phyloP scores from a whole-genome alignment of 495 filamentous ascomycete species.

The Penicillium turbatum region DNA sequence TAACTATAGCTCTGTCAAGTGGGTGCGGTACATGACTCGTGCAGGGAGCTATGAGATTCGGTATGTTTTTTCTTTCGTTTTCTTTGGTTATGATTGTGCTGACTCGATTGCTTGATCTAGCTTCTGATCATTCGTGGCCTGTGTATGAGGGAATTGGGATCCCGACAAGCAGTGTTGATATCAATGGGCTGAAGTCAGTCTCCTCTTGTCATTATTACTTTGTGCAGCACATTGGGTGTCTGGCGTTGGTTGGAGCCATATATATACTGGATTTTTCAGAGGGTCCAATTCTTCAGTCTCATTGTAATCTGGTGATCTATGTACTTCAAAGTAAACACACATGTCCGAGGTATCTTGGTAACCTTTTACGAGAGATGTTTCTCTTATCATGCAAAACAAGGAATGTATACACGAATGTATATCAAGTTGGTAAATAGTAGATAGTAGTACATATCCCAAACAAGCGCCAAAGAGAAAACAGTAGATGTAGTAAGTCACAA shows the following conservation, averaged over 20 bases:
- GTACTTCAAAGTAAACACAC: no score
- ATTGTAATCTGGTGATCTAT: not conserved
- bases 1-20: slow-evolving; percentile 98
- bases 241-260: slow-evolving; percentile 24
- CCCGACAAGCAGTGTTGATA: slow-evolving; percentile 5
- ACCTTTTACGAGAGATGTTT: no score
- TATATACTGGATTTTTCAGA: slow-evolving; percentile 11
- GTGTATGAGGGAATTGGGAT: not conserved
- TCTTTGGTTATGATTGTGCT: not conserved
- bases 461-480: not conserved
- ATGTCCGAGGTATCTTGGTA: no score
- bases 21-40: slow-evolving; percentile 99
- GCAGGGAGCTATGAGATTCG: slow-evolving; percentile 62
- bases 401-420: not conserved
- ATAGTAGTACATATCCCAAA: slow-evolving; percentile 7
- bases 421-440: slow-evolving; percentile 5
- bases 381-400: not conserved
- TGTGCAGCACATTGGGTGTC: slow-evolving; percentile 19
- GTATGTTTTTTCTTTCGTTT: slow-evolving; percentile 27
- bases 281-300: not conserved
- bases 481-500: not conserved
- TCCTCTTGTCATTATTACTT: slow-evolving; percentile 4
- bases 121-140: slow-evolving; percentile 5
- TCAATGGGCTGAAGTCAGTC: slow-evolving; percentile 1
- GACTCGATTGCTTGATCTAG: not conserved